Evolutionary conservation across 2,329 filamentous ascomycete genomes (phyloP), one percentile per base, ranked within the genome.

Genomic region (Talaromyces funiculosus): DNA sequence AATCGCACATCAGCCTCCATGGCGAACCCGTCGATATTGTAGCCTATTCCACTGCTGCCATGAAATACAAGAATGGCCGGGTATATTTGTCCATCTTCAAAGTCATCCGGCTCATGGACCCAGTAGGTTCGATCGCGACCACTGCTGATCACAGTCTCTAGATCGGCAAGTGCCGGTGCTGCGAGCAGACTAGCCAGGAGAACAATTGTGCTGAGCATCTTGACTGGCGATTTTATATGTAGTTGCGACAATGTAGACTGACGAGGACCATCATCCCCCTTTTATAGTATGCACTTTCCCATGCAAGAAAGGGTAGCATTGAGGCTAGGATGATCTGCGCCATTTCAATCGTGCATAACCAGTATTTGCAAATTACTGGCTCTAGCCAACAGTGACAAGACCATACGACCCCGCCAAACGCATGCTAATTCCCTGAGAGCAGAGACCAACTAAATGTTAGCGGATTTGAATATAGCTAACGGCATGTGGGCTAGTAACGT

Each of bases 41-140:
- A 55, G 3, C 78, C 79, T 24, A 77, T 70, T 60, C 76, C 76
- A 59, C 70, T 72, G 3, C 74, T 76, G 8, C 77, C 79, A 66
- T 82, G 79, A 64, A 81, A 81, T 2, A 76, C 79, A 1, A 82
- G 59, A 4, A 81, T 75, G 1, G 77, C 68, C 0, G 78, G 77
- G 54, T 80, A 79, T 18, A 68, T 65, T 22, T 67, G 68, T n/a
- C 69, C 66, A 37, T 70, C 61, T 62, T 75, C 69, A 62, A 80
- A 81, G 33, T 67, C 68, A 0, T 63, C 59, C 1, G 79, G 79
- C 0, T 79, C 61, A 59, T 80, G 77, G 49, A 78, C 70, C 38
- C 71, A 73, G 65, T 81, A 80, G 20, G 67, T 75, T 20, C 78
- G 71, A 29, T 68, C 64, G 18, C 71, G 70, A 20, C 72, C 74